phyloP scores from a whole-genome alignment of 129 eudicot species.

The Saposhnikovia divaricata region DNA sequence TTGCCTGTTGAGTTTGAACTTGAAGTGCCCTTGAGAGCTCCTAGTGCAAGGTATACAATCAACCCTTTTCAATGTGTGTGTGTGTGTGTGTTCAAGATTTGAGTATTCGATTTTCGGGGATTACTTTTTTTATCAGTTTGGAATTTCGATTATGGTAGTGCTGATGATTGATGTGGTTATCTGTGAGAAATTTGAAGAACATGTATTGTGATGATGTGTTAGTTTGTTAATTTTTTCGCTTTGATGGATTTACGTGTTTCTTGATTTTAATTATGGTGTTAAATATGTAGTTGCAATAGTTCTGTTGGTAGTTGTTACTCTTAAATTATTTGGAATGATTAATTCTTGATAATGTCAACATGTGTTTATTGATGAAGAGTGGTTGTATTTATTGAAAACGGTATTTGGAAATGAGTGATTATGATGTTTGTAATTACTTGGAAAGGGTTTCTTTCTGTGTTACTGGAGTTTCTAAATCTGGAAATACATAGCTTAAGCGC shows the following conservation, averaged over 20 bases:
- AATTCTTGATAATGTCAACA: not conserved
- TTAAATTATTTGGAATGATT: not conserved
- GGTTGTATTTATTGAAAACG: not conserved
- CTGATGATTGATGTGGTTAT: not conserved
- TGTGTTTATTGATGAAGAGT: not conserved
- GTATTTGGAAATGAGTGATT: not conserved
- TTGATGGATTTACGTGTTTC: not conserved
- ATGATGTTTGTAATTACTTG: not conserved
- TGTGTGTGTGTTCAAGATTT: not conserved
- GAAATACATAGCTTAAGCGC: not conserved
- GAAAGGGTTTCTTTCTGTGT: not conserved
- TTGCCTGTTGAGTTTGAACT: slow-evolving; percentile 97
- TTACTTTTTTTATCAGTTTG: not conserved
- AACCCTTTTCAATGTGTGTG: not conserved
- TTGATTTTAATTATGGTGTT: not conserved
- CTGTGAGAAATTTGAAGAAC: not conserved
- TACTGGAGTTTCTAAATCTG: not conserved
- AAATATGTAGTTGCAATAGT: not conserved
- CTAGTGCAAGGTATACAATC: slow-evolving; percentile 81
- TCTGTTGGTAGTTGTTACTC: not conserved
- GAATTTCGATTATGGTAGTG: not conserved
- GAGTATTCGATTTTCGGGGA: not conserved
- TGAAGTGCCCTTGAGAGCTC: slow-evolving; percentile 81
- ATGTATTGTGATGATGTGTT: not conserved
- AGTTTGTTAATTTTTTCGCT: not conserved